These are phyloP conservation scores for Zangia roseola DNA, from an alignment of 768 basidiomycete species.

Conservation along the genomic window DNA sequence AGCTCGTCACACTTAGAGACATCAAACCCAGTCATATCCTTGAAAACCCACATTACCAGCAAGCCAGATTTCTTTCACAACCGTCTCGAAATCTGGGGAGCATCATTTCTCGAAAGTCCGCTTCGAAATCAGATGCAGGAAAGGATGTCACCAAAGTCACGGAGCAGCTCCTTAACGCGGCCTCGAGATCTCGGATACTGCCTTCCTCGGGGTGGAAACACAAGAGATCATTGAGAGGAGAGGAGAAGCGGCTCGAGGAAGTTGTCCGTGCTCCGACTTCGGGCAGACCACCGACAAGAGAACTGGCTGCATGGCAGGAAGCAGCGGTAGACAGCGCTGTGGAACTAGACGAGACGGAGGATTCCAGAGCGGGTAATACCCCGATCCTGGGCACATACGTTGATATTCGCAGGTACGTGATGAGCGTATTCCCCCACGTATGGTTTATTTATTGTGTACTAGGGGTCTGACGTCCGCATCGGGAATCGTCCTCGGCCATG, in stretches of 20 bases:
- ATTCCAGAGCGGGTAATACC: conserved; percentile 14
- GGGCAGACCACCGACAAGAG: conserved; percentile 22
- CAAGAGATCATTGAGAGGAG: conserved; percentile 35
- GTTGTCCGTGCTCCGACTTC: conserved; percentile 14
- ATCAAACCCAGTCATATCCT: conserved; percentile 14
- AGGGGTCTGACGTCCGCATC: conserved; percentile 23
- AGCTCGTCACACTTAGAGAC: conserved; percentile 16
- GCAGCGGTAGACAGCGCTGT: conserved; percentile 13
- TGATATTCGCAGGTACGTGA: conserved; percentile 48
- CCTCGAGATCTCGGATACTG: conserved; percentile 24
- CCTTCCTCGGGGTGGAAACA: conserved; percentile 37
- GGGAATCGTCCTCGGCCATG: conserved; percentile 30
- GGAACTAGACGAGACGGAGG: conserved; percentile 14
- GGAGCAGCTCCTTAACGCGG: conserved; percentile 35
- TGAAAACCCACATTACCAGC: conserved; percentile 4
- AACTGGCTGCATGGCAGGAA: conserved; percentile 26
- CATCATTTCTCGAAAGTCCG: neutral
- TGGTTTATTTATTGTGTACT: conserved; percentile 8
- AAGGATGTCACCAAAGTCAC: conserved; percentile 20
- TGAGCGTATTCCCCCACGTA: neutral
- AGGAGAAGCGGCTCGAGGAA: conserved; percentile 38
- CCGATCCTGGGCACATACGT: conserved; percentile 48
- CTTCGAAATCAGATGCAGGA: conserved; percentile 3
- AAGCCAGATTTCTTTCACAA: neutral
- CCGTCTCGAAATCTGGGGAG: neutral